Evolutionary conservation across 2,329 filamentous ascomycete genomes (phyloP), one percentile per base, ranked within the genome.

Genomic region (Trichoderma afroharzianum): DNA sequence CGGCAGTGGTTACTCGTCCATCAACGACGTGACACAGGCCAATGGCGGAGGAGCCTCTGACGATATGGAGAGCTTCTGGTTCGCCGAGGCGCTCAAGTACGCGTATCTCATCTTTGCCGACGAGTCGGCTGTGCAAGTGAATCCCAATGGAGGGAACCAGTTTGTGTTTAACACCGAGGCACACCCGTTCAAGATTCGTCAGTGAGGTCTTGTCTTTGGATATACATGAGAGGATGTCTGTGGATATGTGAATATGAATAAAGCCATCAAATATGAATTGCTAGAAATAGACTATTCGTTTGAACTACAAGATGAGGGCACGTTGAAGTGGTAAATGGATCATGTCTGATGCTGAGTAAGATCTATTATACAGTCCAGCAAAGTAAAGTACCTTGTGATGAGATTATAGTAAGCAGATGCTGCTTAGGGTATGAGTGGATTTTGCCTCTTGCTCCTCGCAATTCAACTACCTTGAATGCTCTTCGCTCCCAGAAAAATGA

Each of bases 1-100:
- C 0, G 88, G 88, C 7, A 90, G 87, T 26, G 94, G 92, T 8
- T 97, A 90, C 81, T 87, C 88, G 14, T 85, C 87, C 33, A 83
- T 97, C 70, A 79, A 76, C 0, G 81, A 97, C 78, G 92, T 97
- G 59, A 93, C 92, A 75, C 82, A 81, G 3, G 76, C 77, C 4
- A 85, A 84, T 33, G 93, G 92, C 11, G 92, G 92, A 1, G 80
- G 82, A 0, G 89, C 87, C 72, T 80, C 81, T 55, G 88, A 97
- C 79, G 91, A 91, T 79, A 92, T 95, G 85, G 93, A 97, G 82
- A 95, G 92, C 76, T 97, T 96, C 83, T 91, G 92, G 84, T 94
- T 97, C 80, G 93, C 94, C 0, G 94, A 97, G 83, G 92, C 94
- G 73, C 79, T 97, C 80, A 97, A 97, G 85, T 97, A 97, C 80